Percentiles rank a stretch among this genome's conserved stretches.
Evolutionary conservation across 176 grass and related monocot species (phyloP).

Genomic region (Lolium multiflorum): DNA sequence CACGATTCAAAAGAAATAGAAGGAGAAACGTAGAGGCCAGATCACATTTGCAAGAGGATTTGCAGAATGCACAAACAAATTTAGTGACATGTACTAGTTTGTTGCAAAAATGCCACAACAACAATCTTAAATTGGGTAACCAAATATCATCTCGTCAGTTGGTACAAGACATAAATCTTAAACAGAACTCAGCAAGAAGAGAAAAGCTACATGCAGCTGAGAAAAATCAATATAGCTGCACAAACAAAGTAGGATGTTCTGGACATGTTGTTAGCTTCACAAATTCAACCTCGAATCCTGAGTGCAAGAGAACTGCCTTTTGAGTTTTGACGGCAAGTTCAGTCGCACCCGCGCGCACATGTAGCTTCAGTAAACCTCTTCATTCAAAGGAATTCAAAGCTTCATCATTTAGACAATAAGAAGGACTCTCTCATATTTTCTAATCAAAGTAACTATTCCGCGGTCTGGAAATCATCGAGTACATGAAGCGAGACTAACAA

Average conservation of each 20-base stretch:
- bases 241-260: too few species aligned
- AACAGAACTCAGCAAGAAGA: not conserved
- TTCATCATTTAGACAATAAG: not conserved
- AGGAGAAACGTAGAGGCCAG: too few species aligned
- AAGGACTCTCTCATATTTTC: not conserved
- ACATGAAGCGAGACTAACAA: not conserved
- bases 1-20: too few species aligned
- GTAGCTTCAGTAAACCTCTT: not conserved
- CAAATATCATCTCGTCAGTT: not conserved
- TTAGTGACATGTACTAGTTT: not conserved
- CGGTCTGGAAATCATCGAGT: not conserved
- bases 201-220: too few species aligned
- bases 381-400: not conserved
- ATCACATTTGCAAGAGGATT: too few species aligned
- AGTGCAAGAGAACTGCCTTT: not conserved
- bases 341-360: not conserved
- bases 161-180: too few species aligned
- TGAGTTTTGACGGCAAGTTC: not conserved
- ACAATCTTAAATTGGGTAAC: not conserved
- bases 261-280: too few species aligned
- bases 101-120: not conserved
- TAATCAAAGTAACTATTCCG: not conserved
- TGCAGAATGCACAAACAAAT: too few species aligned
- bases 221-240: too few species aligned
- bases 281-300: too few species aligned